Evolutionary conservation across 495 filamentous ascomycete genomes (phyloP).

Genomic region (Penicillium pulvis): DNA sequence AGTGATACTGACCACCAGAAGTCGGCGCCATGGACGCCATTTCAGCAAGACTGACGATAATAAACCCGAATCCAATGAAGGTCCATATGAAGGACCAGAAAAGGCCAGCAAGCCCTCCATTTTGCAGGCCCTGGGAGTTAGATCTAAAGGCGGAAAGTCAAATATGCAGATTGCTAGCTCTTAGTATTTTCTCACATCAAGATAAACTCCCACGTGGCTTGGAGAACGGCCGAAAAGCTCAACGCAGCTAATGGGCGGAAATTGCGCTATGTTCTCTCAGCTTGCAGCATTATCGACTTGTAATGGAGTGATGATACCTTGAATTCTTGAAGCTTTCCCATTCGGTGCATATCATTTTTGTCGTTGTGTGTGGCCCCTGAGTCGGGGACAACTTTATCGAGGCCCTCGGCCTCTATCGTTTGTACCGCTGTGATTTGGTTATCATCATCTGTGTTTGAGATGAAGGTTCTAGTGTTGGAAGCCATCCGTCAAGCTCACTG

Average conservation of each 20-base stretch:
- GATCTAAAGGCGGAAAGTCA: constrained; percentile 9
- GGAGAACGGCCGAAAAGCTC: constrained; percentile 27
- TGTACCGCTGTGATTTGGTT: neutral
- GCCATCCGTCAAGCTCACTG: no score
- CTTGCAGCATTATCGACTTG: neutral
- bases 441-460: no score
- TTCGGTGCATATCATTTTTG: constrained; percentile 25
- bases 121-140: constrained; percentile 17
- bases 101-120: constrained; percentile 21
- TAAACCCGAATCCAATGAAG: constrained; percentile 32
- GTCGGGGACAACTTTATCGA: constrained; percentile 1
- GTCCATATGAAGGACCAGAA: constrained; percentile 37
- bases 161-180: constrained; percentile 1
- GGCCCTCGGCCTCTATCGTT: constrained; percentile 2
- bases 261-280: constrained; percentile 14
- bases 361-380: constrained; percentile 1
- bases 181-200: constrained; percentile 16
- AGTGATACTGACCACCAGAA: constrained; percentile 9
- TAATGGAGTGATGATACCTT: constrained; percentile 14
- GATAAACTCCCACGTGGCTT: constrained; percentile 30
- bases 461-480: no score
- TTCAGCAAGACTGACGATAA: constrained; percentile 37
- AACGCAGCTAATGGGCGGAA: constrained; percentile 26
- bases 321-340: constrained; percentile 29
- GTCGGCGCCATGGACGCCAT: constrained; percentile 37